Evolutionary conservation across 176 grass and related monocot genomes (phyloP).

Genomic region (Paspalum notatum): DNA sequence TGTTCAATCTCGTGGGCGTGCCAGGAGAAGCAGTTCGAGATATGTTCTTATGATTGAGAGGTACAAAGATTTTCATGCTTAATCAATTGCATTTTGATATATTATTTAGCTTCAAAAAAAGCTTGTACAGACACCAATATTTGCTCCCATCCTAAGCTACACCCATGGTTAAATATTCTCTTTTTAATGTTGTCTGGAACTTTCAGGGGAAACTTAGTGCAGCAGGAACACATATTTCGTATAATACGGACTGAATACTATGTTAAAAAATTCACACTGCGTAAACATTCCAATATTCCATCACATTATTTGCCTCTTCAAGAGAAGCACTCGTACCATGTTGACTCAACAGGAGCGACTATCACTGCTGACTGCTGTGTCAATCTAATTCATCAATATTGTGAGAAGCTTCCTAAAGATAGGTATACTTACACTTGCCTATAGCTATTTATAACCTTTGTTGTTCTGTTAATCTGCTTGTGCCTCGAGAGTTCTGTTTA

Average conservation of each 20-base stretch:
- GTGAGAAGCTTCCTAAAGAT: slow-evolving; percentile 88
- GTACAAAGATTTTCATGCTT: slow-evolving; percentile 44
- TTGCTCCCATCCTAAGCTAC: neutral
- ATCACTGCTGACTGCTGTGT: slow-evolving; percentile 72
- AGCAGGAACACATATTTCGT: slow-evolving; percentile 74
- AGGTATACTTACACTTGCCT: slow-evolving; percentile 45
- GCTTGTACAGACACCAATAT: neutral
- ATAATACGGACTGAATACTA: slow-evolving; percentile 76
- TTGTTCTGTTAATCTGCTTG: slow-evolving; percentile 8
- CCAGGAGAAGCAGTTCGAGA: slow-evolving; percentile 65
- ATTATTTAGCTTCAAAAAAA: slow-evolving; percentile 7
- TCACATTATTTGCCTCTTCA: slow-evolving; percentile 41
- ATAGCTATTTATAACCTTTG: slow-evolving; percentile 10
- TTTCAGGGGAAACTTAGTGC: slow-evolving; percentile 70
- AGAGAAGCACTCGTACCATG: slow-evolving; percentile 60
- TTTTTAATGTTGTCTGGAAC: slow-evolving; percentile 25
- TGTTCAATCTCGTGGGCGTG: slow-evolving; percentile 83
- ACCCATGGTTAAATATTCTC: slow-evolving; percentile 11
- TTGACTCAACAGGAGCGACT: slow-evolving; percentile 83
- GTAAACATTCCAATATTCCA: slow-evolving; percentile 42
- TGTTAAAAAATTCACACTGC: slow-evolving; percentile 60
- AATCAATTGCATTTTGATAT: slow-evolving; percentile 33
- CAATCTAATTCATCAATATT: slow-evolving; percentile 71
- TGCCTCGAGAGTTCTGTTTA: slow-evolving; percentile 1
- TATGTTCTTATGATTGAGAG: slow-evolving; percentile 93